Evolutionary conservation across 768 basidiomycete species (phyloP), one percentile per base, ranked within the genome.

Genomic region (Clitopilus hobsonii): DNA sequence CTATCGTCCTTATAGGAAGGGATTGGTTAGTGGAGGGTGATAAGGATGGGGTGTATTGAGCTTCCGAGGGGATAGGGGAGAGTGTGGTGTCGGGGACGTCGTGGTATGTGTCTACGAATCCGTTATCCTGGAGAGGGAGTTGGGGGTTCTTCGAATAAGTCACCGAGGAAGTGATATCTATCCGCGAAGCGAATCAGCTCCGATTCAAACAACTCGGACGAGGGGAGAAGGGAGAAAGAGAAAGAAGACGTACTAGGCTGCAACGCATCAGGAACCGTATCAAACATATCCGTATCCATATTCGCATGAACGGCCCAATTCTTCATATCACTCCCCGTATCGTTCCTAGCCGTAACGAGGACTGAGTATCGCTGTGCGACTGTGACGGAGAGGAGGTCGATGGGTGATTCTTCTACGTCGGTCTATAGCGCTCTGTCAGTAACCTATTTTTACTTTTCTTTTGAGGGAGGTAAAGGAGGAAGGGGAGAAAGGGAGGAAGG

Each of bases 361-460:
- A 99, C 76, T 0, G 94, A 95, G 70, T 96, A 97, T 18, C 96
- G 85, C 69, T 98, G 96, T 0, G 94, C 94, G 26, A 89, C 93
- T 13, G 91, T 78, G 54, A 98, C 55, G 38, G 83, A 79, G 50
- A 98, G 63, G 30, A 88, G 68, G 65, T 91, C 88, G 58, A 86
- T 85, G 0, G 85, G 79, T 36, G 73, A 88, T 58, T 86, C 85
- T 64, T 89, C 79, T 1, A 86, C 78, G 71, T 98, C 96, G 0
- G 83, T 89, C 85, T 90, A 56, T 6, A n/a, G n/a, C n/a, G n/a
- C n/a, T n/a, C n/a, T n/a, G n/a, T n/a, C n/a, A n/a, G n/a, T n/a
- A n/a, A n/a, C n/a, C n/a, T n/a, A n/a, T n/a, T n/a, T n/a, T n/a
- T n/a, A n/a, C n/a, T n/a, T n/a, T n/a, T n/a, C n/a, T n/a, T n/a